A percentile compares a stretch with the other conserved stretches of the same genome.
Conservation (phyloP, 495 filamentous ascomycete genomes). For the Penicillium arizonense region DNA sequence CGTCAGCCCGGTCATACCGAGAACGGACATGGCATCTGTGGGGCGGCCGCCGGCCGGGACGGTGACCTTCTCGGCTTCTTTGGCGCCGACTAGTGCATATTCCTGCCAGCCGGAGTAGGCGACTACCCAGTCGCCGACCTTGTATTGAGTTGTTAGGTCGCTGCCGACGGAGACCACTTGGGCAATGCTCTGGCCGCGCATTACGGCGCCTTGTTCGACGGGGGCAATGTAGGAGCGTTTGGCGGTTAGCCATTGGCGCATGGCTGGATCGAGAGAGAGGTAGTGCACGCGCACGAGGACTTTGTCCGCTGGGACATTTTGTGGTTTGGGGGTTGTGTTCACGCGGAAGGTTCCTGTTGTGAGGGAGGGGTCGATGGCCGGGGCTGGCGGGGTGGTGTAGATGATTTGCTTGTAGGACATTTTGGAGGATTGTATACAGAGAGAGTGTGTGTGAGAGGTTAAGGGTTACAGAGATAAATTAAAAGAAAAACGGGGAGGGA, state of each 20-base stretch:
- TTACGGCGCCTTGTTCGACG: constrained; percentile 62
- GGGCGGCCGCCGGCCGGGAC: constrained; percentile 46
- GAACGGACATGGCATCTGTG: constrained; percentile 60
- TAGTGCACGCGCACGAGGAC: constrained; percentile 65
- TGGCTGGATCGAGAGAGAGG: constrained; percentile 78
- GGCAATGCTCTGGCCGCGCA: constrained; percentile 61
- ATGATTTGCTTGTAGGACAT: constrained; percentile 45
- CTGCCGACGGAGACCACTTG: constrained; percentile 50
- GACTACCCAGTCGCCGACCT: constrained; percentile 51
- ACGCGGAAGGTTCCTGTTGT: constrained; percentile 54
- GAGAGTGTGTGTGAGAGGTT: background rate
- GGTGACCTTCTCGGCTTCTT: constrained; percentile 41
- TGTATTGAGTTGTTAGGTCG: constrained; percentile 36
- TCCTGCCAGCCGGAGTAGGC: constrained; percentile 61
- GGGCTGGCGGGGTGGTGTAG: constrained; percentile 37
- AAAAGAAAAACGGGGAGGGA: constrained; percentile 1
- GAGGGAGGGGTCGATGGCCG: constrained; percentile 42
- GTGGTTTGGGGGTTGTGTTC: constrained; percentile 42
- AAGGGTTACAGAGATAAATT: background rate
- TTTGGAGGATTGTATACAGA: constrained; percentile 2
- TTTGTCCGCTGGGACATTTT: constrained; percentile 54
- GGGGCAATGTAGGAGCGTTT: constrained; percentile 66
- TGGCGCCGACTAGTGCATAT: constrained; percentile 50
- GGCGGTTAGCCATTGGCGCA: constrained; percentile 72
- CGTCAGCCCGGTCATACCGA: constrained; percentile 59